These are phyloP conservation scores for Rhypophila decipiens DNA, from an alignment of 495 filamentous ascomycete species.

Conservation along the genomic window DNA sequence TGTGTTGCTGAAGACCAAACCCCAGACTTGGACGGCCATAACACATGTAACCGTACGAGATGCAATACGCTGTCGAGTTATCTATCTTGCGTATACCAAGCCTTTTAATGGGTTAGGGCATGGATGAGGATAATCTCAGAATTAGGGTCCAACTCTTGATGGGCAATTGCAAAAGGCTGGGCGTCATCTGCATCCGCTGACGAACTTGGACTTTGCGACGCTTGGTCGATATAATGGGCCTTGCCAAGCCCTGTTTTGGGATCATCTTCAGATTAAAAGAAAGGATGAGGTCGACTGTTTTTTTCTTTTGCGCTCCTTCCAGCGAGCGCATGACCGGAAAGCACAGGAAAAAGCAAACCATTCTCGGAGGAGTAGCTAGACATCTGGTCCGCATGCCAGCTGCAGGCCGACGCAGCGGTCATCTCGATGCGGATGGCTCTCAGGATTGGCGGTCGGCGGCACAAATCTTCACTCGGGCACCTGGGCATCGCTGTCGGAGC, in stretches of 20 bases:
- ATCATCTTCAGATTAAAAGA: background rate
- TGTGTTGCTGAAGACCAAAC: too few species aligned
- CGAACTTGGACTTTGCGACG: constrained; percentile 5
- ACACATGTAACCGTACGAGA: background rate
- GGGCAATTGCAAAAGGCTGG: background rate
- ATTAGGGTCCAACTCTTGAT: background rate
- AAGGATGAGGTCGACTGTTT: background rate
- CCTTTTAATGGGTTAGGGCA: background rate
- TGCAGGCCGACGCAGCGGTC: too few species aligned
- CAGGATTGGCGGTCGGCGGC: too few species aligned
- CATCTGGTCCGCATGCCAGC: too few species aligned
- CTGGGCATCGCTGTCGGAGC: background rate
- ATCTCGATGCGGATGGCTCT: too few species aligned
- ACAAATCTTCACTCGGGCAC: too few species aligned
- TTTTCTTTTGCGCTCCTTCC: too few species aligned
- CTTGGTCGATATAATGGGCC: constrained; percentile 24
- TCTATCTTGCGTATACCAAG: too few species aligned
- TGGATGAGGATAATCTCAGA: constrained; percentile 1
- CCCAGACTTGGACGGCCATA: background rate
- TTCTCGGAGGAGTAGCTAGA: too few species aligned
- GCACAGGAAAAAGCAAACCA: too few species aligned
- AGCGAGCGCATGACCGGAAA: too few species aligned
- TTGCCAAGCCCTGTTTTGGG: background rate
- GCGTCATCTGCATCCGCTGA: constrained; percentile 2
- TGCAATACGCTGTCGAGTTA: background rate